phyloP scores from a whole-genome alignment of 805 yeast genomes.

The Spathaspora passalidarum region DNA sequence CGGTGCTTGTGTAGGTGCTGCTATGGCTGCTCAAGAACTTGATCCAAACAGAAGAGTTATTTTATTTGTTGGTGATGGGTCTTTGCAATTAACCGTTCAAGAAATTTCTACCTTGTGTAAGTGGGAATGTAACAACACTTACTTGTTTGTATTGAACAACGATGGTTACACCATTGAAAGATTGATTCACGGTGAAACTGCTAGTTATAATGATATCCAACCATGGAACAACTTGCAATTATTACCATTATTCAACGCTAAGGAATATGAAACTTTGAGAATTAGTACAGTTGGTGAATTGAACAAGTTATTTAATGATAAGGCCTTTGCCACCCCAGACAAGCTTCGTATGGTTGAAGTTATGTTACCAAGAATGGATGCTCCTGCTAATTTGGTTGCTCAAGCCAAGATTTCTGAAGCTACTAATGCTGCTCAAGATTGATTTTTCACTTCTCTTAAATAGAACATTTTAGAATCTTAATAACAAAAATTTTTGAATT shows the following conservation, averaged over 20 bases:
- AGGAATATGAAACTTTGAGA: constrained; percentile 51
- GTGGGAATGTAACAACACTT: constrained; percentile 61
- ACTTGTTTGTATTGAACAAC: constrained; percentile 67
- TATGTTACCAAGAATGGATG: constrained; percentile 70
- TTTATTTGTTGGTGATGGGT: constrained; percentile 73
- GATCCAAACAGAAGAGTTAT: constrained; percentile 62
- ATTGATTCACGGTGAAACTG: constrained; percentile 67
- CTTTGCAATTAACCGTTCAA: constrained; percentile 72
- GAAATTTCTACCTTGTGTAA: constrained; percentile 69
- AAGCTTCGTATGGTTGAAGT: constrained; percentile 68
- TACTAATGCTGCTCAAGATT: constrained; percentile 3
- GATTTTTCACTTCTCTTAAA: background rate
- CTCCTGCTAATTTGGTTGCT: constrained; percentile 55
- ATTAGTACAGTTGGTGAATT: constrained; percentile 59
- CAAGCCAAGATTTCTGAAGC: constrained; percentile 33
- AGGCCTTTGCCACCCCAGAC: constrained; percentile 51
- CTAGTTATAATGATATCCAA: constrained; percentile 66
- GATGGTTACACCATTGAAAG: constrained; percentile 77
- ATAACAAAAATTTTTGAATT: background rate
- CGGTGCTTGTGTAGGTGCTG: constrained; percentile 68
- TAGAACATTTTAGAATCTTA: background rate
- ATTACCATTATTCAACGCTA: constrained; percentile 61
- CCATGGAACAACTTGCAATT: constrained; percentile 64
- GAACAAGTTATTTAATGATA: constrained; percentile 45
- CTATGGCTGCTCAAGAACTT: constrained; percentile 64